A percentile compares a stretch with the other conserved stretches of the same genome.
These are phyloP conservation scores for Pichia ethanolica DNA, from an alignment of 805 yeast genomes.

Conservation along the genomic window DNA sequence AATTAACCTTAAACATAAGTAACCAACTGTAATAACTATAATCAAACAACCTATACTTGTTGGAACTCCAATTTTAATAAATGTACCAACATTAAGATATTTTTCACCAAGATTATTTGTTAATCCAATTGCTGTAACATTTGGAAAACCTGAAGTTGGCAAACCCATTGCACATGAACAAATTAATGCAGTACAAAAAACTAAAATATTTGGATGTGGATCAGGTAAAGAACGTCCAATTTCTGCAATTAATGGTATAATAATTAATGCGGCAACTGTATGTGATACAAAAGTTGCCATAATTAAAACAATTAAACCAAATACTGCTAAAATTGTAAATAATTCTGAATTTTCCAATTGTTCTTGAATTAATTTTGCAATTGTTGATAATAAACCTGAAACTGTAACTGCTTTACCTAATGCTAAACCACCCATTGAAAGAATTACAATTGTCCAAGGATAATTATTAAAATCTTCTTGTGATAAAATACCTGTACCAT, in stretches of 20 bases:
- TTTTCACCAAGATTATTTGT: conserved; percentile 89
- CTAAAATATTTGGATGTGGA: conserved; percentile 80
- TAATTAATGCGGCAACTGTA: conserved; percentile 92
- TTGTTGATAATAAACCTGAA: conserved; percentile 74
- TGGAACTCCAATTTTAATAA: conserved; percentile 88
- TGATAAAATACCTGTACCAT: conserved; percentile 81
- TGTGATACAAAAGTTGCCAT: conserved; percentile 95
- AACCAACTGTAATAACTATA: conserved; percentile 75
- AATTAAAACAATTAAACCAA: conserved; percentile 72
- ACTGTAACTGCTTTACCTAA: conserved; percentile 92
- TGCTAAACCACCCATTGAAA: conserved; percentile 98
- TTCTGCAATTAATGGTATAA: conserved; percentile 83
- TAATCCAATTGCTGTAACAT: conserved; percentile 93
- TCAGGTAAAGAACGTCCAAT: conserved; percentile 69
- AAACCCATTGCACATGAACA: conserved; percentile 97
- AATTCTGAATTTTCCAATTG: conserved; percentile 61
- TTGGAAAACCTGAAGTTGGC: conserved; percentile 97
- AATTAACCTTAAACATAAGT: conserved; percentile 53
- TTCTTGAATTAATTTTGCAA: conserved; percentile 62
- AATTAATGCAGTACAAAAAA: conserved; percentile 56
- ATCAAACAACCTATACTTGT: conserved; percentile 69
- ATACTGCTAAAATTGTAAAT: conserved; percentile 65
- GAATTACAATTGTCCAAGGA: conserved; percentile 90
- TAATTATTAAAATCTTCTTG: conserved; percentile 93
- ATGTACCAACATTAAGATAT: conserved; percentile 77